Base-by-base conservation (phyloP, 495 filamentous ascomycete species). In the Talaromyces adpressus region DNA sequence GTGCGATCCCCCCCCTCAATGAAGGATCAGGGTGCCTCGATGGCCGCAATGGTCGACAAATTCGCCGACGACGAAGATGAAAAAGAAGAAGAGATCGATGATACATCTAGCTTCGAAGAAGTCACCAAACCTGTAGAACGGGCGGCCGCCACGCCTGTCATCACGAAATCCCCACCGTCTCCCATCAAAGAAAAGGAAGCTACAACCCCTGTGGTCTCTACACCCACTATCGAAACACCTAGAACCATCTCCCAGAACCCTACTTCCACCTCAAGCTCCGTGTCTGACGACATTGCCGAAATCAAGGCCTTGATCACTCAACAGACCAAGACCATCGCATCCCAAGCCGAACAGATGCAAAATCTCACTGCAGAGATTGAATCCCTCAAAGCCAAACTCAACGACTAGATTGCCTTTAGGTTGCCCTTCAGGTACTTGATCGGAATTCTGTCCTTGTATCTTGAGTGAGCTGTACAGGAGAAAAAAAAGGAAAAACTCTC, bases 51-150 rank as follows among this genome's bases (percentile, higher is more conserved):
- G 79, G 92, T 93, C 1, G 84, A 82, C 70, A 96, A 92, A 75
- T 96, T 89, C 71, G 85, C 91, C 60, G 92, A 95, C 70, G 75
- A 89, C 16, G 85, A 84, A 23, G 85, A 84, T 20, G 84, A 83
- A 11, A 75, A 76, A 12, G 78, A 77, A 12, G 78, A 84, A 8
- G 80, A 77, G 5, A 84, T 86, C 3, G 85, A 87, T 58, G 89
- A 91, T 53, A 81, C 83, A 12, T 92, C 89, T 4, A 89, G 87
- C 75, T 97, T 97, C 69, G 89, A 96, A 70, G 89, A 93, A 67
- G 81, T 91, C 20, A 67, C 88, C n/a, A 89, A 89, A 67, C 82
- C 85, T 0, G 69, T 79, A 12, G 84, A 88, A 65, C 83, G 84
- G 20, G 32, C 76, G 20, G 53, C 73, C 20, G 68, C 68, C 39